These are phyloP conservation scores for Cladorrhinum sp. DNA, from an alignment of 2,329 filamentous ascomycete species.

Conservation along the genomic window DNA sequence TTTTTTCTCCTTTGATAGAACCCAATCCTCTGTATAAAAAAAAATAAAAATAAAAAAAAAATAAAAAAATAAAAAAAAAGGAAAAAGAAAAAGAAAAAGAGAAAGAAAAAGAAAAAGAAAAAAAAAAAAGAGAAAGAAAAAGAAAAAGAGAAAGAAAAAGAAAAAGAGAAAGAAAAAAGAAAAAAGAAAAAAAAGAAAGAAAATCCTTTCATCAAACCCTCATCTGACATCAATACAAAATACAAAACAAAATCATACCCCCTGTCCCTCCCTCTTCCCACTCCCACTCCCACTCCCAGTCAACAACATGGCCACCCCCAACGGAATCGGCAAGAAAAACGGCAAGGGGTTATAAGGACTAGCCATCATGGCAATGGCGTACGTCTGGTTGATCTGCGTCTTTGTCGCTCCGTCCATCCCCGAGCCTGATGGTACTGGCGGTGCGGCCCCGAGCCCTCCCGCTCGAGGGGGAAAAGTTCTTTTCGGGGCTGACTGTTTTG, in stretches of 20 bases:
- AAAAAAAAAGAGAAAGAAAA: no score
- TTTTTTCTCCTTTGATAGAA: no score
- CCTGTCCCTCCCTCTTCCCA: not conserved
- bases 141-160: no score
- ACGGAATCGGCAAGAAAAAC: conserved; percentile 25
- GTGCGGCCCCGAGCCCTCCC: not conserved
- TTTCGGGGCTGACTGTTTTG: not conserved
- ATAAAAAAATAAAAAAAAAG: no score
- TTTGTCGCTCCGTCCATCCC: conserved; percentile 19
- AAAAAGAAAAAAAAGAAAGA: not conserved
- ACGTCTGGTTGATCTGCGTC: conserved; percentile 27
- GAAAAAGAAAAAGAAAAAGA: no score
- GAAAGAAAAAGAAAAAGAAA: no score
- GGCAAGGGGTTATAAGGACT: conserved; percentile 25
- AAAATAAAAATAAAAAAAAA: no score
- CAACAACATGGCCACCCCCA: conserved; percentile 25
- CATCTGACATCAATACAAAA: no score
- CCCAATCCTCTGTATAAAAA: no score
- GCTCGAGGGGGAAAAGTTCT: not conserved
- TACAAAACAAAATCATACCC: no score
- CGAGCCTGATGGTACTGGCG: not conserved
- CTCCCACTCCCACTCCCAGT: not conserved
- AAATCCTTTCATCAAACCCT: no score
- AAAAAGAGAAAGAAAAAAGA: not conserved
- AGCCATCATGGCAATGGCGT: conserved; percentile 27